Base-by-base conservation (phyloP, 768 basidiomycete species). In the Tricholoma saponaceum region DNA sequence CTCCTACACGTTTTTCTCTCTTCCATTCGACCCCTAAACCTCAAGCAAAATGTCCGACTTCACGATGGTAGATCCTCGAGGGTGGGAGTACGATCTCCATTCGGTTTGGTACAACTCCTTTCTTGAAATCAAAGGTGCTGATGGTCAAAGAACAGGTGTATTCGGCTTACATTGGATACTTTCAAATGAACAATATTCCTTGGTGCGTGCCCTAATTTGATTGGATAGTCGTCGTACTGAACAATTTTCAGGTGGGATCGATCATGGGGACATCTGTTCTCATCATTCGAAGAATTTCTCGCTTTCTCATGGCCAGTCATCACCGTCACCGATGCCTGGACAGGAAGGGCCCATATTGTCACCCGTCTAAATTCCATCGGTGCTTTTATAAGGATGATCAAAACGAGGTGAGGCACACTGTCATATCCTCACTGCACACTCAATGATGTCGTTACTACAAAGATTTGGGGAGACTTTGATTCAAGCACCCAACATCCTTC, bases 221-320 rank as follows among this genome's bases (percentile, higher is more conserved):
- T 77, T 76, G 71, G 79, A 7, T 89, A 89, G 67, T 83, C 85
- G 22, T 44, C 52, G 44, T 35, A 25, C 37, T 14, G 20, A 39
- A 26, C 16, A 18, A 51, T 18, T 37, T 50, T 51, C 57, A 90
- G 90, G 89, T 88, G 87, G 61, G 89, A 92, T 55, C 81, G 85
- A 55, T 80, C 87, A 25, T 93, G 90, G 91, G 87, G 88, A 3
- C 82, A 85, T 51, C 75, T 87, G 33, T 93, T 93, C 72, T 82
- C 85, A 50, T 82, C 87, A 0, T 92, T 92, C 66, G 87, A 89
- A 50, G 83, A 82, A 26, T 93, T 93, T 69, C 77, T 93, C 33
- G 77, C 81, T 12, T 92, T 92, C 69, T 89, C 87, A 39, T 93
- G 90, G 91, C 91, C 91, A 4, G 84, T 82, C 16, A 86, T 93